Conservation (phyloP, 2,329 filamentous ascomycete species). For the Geoglossum cookeanum region DNA sequence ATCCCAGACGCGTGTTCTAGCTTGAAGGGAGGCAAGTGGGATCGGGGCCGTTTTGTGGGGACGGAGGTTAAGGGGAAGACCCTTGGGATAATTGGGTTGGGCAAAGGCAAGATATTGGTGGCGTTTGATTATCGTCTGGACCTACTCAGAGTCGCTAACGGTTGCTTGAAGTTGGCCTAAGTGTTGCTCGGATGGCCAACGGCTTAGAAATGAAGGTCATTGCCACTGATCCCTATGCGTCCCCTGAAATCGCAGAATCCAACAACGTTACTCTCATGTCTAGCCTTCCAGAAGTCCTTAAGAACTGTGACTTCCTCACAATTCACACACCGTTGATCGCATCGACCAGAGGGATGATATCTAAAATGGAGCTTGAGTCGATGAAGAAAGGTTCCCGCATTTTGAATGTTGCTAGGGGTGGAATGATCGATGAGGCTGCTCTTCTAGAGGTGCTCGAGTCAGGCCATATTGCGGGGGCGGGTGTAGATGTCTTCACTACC, state of each 20-base stretch:
- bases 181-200: conserved; percentile 60
- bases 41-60: conserved; percentile 53
- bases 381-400: conserved; percentile 31
- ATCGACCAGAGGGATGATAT: conserved; percentile 23
- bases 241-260: conserved; percentile 46
- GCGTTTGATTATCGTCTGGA: neutral
- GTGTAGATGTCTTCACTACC: conserved; percentile 28
- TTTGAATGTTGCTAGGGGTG: conserved; percentile 33
- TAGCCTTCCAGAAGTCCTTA: conserved; percentile 35
- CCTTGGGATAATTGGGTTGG: conserved; percentile 56
- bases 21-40: conserved; percentile 56
- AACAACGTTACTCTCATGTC: conserved; percentile 33
- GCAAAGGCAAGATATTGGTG: conserved; percentile 37
- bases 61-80: conserved; percentile 63
- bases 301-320: conserved; percentile 55
- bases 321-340: conserved; percentile 54
- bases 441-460: conserved; percentile 27
- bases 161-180: conserved; percentile 40
- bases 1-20: conserved; percentile 50
- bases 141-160: neutral
- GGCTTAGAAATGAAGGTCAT: conserved; percentile 59
- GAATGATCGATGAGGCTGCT: conserved; percentile 29
- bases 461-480: conserved; percentile 28
- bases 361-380: conserved; percentile 20
- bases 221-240: conserved; percentile 62